phyloP scores from a whole-genome alignment of 1,139 yeast species.

The Suhomyces guaymorum region DNA sequence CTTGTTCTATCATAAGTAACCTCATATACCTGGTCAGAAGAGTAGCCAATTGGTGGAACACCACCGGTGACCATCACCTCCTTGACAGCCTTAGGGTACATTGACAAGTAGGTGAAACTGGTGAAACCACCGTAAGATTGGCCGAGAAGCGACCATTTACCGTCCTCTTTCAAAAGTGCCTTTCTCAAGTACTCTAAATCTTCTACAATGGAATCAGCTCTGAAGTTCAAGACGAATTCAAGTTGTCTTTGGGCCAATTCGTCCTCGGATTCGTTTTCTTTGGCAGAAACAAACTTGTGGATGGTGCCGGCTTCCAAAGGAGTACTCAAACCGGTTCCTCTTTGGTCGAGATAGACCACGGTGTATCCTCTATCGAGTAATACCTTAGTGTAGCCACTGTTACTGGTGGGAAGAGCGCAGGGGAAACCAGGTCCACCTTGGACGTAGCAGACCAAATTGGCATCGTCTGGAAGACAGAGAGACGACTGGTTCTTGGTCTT shows the following conservation, averaged over 20 bases:
- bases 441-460: conserved; percentile 43
- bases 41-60: conserved; percentile 49
- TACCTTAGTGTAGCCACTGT: conserved; percentile 36
- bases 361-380: conserved; percentile 47
- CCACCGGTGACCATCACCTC: conserved; percentile 56
- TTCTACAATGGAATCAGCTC: conserved; percentile 53
- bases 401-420: conserved; percentile 39
- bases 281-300: conserved; percentile 18
- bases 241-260: conserved; percentile 29
- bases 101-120: conserved; percentile 50
- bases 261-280: conserved; percentile 18
- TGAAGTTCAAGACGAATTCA: conserved; percentile 41
- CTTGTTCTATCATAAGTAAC: conserved; percentile 48
- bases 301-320: conserved; percentile 42
- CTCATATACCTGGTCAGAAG: conserved; percentile 49
- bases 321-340: conserved; percentile 58
- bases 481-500: conserved; percentile 4
- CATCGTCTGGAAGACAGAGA: conserved; percentile 25
- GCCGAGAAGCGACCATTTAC: conserved; percentile 54
- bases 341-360: conserved; percentile 53
- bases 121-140: conserved; percentile 63
- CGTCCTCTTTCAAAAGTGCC: conserved; percentile 31
- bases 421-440: conserved; percentile 67
- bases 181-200: conserved; percentile 51
- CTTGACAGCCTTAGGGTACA: conserved; percentile 38